Percentiles rank a stretch among this genome's conserved stretches.
These are phyloP conservation scores for Citeromyces nyonsensis DNA, from an alignment of 805 yeast genomes.

Conservation along the genomic window DNA sequence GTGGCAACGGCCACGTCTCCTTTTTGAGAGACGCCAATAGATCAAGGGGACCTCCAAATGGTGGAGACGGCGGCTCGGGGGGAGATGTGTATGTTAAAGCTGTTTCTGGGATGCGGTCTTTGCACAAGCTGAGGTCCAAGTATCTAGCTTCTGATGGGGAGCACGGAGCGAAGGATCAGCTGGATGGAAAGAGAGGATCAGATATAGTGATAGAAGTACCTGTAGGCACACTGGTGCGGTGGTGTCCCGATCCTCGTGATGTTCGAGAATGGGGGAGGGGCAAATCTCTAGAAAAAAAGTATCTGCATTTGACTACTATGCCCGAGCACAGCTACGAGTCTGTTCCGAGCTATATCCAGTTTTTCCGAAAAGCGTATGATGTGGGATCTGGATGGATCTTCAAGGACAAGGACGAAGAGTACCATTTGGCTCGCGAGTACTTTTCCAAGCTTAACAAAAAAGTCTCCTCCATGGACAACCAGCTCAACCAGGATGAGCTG, in stretches of 20 bases:
- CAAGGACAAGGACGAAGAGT: conserved; percentile 61
- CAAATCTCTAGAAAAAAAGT: conserved; percentile 5
- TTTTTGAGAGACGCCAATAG: conserved; percentile 78
- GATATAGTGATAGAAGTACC: conserved; percentile 80
- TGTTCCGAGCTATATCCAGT: conserved; percentile 32
- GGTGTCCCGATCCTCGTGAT: conserved; percentile 64
- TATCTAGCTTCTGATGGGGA: conserved; percentile 64
- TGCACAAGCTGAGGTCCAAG: conserved; percentile 51
- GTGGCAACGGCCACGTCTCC: conserved; percentile 82
- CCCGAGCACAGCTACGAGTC: conserved; percentile 7
- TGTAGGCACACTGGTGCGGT: conserved; percentile 73
- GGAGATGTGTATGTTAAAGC: conserved; percentile 81
- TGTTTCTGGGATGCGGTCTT: conserved; percentile 49
- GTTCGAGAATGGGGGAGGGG: conserved; percentile 15
- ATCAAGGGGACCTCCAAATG: conserved; percentile 89
- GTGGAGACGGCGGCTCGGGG: conserved; percentile 97
- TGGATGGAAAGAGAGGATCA: conserved; percentile 77
- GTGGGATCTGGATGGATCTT: conserved; percentile 86
- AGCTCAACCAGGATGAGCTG: conserved; percentile 40
- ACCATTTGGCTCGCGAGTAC: conserved; percentile 49
- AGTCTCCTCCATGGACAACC: conserved; percentile 51
- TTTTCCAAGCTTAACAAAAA: conserved; percentile 48
- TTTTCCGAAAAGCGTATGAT: conserved; percentile 42
- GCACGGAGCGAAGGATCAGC: conserved; percentile 57
- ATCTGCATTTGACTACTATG: conserved; percentile 12